These are phyloP conservation scores for Exutisphaerella laricina DNA, from an alignment of 2,329 filamentous ascomycete genomes.

Conservation along the genomic window DNA sequence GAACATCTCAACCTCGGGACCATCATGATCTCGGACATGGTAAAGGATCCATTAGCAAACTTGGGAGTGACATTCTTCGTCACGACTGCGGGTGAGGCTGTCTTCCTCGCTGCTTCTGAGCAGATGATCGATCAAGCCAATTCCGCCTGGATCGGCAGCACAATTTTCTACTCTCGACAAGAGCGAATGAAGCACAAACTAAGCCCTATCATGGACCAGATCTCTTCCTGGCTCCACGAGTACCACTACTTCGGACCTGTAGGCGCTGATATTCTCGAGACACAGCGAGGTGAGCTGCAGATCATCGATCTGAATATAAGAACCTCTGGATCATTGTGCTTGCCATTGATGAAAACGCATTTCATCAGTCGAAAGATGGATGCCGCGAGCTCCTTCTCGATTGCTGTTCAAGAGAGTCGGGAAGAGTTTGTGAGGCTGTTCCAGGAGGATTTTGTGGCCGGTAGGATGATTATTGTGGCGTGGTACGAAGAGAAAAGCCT, in stretches of 20 bases:
- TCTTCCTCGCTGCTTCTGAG: constrained; percentile 7
- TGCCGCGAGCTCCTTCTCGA: constrained; percentile 8
- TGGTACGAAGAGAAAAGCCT: constrained; percentile 7
- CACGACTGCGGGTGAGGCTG: neutral
- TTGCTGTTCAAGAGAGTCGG: constrained; percentile 5
- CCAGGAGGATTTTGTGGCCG: neutral
- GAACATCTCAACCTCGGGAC: constrained; percentile 10
- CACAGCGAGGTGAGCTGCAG: neutral
- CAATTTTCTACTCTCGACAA: constrained; percentile 5
- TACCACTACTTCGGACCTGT: constrained; percentile 7
- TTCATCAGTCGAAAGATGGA: constrained; percentile 8
- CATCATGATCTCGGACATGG: constrained; percentile 5
- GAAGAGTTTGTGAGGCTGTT: constrained; percentile 5
- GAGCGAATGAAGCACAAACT: neutral
- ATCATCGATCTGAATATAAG: constrained; percentile 10
- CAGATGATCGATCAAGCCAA: constrained; percentile 9
- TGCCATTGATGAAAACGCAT: constrained; percentile 8
- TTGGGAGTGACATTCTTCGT: constrained; percentile 8
- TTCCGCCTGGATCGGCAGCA: constrained; percentile 8
- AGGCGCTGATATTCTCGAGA: constrained; percentile 9
- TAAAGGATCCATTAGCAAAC: constrained; percentile 5
- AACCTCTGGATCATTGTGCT: constrained; percentile 7
- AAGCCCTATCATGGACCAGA: constrained; percentile 1
- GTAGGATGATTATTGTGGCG: constrained; percentile 7
- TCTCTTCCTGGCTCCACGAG: constrained; percentile 5